Evolutionary conservation across 495 filamentous ascomycete species (phyloP).

Genomic region (Amphirosellinia nigrospora): DNA sequence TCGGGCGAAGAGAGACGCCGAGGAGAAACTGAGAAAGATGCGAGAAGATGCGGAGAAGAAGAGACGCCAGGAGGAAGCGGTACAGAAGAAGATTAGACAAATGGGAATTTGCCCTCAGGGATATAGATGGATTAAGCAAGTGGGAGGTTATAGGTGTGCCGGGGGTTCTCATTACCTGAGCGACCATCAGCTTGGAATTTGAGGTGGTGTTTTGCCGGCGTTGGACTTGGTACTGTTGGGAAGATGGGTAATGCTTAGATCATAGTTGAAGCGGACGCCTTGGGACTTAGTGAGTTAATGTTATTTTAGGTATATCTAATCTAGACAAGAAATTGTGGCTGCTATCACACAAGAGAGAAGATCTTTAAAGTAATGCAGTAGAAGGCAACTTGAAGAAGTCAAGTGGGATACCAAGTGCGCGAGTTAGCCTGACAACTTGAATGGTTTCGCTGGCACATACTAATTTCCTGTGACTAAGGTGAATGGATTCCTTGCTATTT

Average conservation of each 20-base stretch:
- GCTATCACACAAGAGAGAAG: no score
- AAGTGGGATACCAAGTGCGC: not conserved
- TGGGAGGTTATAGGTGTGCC: no score
- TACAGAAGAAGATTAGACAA: conserved; percentile 38
- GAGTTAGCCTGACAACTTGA: not conserved
- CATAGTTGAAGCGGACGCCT: no score
- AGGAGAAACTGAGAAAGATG: no score
- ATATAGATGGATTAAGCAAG: conserved; percentile 33
- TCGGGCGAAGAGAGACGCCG: no score
- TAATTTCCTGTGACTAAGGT: not conserved
- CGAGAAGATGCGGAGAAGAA: conserved; percentile 33
- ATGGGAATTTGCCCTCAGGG: conserved; percentile 44
- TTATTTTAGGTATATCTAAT: not conserved
- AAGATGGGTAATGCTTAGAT: no score
- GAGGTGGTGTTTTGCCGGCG: no score
- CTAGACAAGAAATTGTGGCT: no score
- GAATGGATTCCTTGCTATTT: not conserved
- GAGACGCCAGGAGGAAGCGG: conserved; percentile 31
- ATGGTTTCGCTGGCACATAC: not conserved
- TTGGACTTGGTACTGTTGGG: no score
- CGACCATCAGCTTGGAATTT: no score
- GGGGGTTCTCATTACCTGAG: no score
- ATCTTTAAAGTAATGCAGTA: no score
- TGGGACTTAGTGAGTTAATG: not conserved
- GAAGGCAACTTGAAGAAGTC: not conserved